Conservation (phyloP, 2,329 filamentous ascomycete genomes). For the Parastagonospora avenae region DNA sequence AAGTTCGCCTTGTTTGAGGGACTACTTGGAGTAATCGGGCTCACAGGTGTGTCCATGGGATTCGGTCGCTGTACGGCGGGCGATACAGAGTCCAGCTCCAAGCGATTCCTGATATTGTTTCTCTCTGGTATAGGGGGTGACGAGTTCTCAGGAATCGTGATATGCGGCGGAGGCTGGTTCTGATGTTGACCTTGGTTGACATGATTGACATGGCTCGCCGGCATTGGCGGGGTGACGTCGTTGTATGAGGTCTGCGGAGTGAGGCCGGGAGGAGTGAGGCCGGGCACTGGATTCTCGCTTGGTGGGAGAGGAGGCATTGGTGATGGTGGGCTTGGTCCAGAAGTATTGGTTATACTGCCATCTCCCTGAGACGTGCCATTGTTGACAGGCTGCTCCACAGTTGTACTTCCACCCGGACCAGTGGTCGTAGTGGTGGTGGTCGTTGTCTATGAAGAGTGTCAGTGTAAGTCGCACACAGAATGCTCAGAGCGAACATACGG, state of each 20-base stretch:
- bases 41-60: constrained; percentile 31
- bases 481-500: constrained; percentile 5
- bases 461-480: background rate
- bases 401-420: constrained; percentile 41
- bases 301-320: constrained; percentile 29
- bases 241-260: constrained; percentile 14
- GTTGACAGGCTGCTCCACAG: constrained; percentile 34
- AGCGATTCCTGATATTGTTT: constrained; percentile 43
- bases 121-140: constrained; percentile 43
- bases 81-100: constrained; percentile 41
- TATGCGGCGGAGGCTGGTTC: background rate
- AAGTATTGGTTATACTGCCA: constrained; percentile 35
- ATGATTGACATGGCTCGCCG: constrained; percentile 7
- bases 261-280: constrained; percentile 15
- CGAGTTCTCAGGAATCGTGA: constrained; percentile 10
- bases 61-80: constrained; percentile 42
- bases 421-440: constrained; percentile 45
- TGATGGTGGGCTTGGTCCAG: constrained; percentile 40
- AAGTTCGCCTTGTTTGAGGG: constrained; percentile 37
- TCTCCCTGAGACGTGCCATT: constrained; percentile 16
- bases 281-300: constrained; percentile 16
- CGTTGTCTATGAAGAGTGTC: constrained; percentile 24
- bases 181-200: background rate
- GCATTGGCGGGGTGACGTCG: constrained; percentile 4
- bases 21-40: constrained; percentile 33